phyloP scores from a whole-genome alignment of 805 yeast species.

The Candida awuae region DNA sequence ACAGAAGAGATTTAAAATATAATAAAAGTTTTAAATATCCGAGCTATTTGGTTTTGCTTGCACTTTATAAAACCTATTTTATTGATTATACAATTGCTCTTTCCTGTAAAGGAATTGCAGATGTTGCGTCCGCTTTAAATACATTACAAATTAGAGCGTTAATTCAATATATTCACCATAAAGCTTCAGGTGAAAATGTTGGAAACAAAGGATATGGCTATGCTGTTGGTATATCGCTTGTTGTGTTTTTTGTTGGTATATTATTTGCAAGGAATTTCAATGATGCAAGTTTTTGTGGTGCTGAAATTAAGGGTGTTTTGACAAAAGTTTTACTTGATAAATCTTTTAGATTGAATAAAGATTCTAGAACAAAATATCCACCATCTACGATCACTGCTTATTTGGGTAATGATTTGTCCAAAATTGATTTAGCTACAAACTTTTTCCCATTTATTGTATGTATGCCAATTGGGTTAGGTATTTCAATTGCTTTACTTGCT shows the following conservation, averaged over 20 bases:
- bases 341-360: constrained; percentile 51
- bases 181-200: constrained; percentile 36
- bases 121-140: constrained; percentile 44
- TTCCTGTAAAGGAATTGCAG: constrained; percentile 37
- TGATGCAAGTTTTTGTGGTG: constrained; percentile 49
- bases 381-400: constrained; percentile 66
- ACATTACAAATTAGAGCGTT: constrained; percentile 62
- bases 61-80: constrained; percentile 44
- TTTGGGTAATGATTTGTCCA: constrained; percentile 73
- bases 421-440: constrained; percentile 70
- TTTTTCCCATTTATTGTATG: constrained; percentile 57
- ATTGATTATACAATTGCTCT: constrained; percentile 36
- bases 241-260: constrained; percentile 40
- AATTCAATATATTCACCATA: constrained; percentile 53
- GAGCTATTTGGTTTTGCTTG: constrained; percentile 34
- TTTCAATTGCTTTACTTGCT: constrained; percentile 56
- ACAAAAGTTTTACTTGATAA: constrained; percentile 60
- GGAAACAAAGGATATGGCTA: constrained; percentile 60
- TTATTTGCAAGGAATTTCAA: constrained; percentile 52
- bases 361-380: constrained; percentile 52
- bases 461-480: constrained; percentile 56
- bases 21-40: constrained; percentile 37
- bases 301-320: constrained; percentile 53
- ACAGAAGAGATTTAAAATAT: constrained; percentile 26
- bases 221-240: constrained; percentile 52